A percentile compares a stretch with the other conserved stretches of the same genome.
These are phyloP conservation scores for Wickerhamiella vanderwaltii DNA, from an alignment of 805 yeast species.

Conservation along the genomic window DNA sequence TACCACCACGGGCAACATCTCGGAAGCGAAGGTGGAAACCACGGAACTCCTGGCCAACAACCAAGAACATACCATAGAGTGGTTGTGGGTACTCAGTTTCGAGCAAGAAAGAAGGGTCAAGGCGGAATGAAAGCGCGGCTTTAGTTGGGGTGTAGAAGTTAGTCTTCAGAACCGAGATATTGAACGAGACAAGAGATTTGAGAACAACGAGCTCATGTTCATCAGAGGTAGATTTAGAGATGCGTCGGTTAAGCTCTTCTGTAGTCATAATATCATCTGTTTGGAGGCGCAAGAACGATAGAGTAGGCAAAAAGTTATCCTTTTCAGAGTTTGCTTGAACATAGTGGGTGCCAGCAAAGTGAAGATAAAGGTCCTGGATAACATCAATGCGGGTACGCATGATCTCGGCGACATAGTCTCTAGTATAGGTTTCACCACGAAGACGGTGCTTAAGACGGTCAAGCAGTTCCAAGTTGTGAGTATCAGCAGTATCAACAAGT, in stretches of 20 bases:
- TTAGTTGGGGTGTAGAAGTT: constrained; percentile 89
- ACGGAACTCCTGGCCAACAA: constrained; percentile 91
- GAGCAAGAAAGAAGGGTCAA: constrained; percentile 79
- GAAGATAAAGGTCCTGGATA: constrained; percentile 72
- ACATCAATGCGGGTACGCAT: constrained; percentile 58
- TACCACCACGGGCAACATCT: constrained; percentile 97
- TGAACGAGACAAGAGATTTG: constrained; percentile 71
- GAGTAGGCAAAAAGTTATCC: constrained; percentile 37
- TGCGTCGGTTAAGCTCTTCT: constrained; percentile 56
- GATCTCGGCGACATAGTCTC: constrained; percentile 65
- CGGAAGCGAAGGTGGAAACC: constrained; percentile 96
- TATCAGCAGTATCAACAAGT: constrained; percentile 50
- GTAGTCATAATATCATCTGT: constrained; percentile 63
- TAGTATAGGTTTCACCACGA: constrained; percentile 87
- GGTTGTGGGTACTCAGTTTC: constrained; percentile 77
- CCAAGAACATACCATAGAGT: constrained; percentile 88
- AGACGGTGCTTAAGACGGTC: constrained; percentile 74
- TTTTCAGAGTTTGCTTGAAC: constrained; percentile 38
- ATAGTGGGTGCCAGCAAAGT: constrained; percentile 85
- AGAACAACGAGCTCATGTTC: constrained; percentile 74
- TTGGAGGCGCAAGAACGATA: constrained; percentile 76
- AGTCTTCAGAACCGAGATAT: constrained; percentile 79
- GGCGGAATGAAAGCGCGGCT: constrained; percentile 87
- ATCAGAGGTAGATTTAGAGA: constrained; percentile 55
- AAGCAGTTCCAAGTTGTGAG: constrained; percentile 63